Evolutionary conservation across 2,329 filamentous ascomycete genomes (phyloP).

Genomic region (Sarocladium brachiariae): DNA sequence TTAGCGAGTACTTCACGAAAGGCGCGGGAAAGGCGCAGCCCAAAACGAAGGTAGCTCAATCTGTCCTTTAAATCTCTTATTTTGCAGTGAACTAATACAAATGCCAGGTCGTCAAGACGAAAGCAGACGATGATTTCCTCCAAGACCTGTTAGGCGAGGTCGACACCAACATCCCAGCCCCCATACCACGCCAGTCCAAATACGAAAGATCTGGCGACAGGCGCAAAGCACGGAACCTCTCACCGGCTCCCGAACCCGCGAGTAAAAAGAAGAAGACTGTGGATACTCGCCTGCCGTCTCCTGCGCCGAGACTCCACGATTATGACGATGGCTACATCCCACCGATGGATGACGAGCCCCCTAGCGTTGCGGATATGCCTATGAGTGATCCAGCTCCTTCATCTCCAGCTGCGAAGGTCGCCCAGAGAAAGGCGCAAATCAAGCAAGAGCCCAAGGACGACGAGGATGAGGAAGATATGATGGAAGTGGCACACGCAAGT

Average conservation of each 20-base stretch:
- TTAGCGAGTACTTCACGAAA: slow-evolving; percentile 89
- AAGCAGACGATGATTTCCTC: slow-evolving; percentile 86
- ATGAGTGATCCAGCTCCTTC: slow-evolving; percentile 85
- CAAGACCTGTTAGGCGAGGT: slow-evolving; percentile 79
- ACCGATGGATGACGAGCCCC: slow-evolving; percentile 44
- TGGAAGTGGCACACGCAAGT: slow-evolving; percentile 76
- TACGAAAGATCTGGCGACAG: slow-evolving; percentile 67
- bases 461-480: slow-evolving; percentile 71
- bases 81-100: slow-evolving; percentile 10
- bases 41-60: slow-evolving; percentile 50
- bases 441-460: slow-evolving; percentile 50
- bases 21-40: slow-evolving; percentile 58
- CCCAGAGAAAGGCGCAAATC: slow-evolving; percentile 59
- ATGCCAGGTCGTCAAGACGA: slow-evolving; percentile 63
- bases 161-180: slow-evolving; percentile 60
- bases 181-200: slow-evolving; percentile 50
- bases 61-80: neutral
- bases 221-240: slow-evolving; percentile 72
- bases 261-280: slow-evolving; percentile 52
- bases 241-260: slow-evolving; percentile 55
- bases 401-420: slow-evolving; percentile 74
- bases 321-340: slow-evolving; percentile 53
- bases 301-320: slow-evolving; percentile 39
- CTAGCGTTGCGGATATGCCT: slow-evolving; percentile 41
- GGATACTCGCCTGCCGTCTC: slow-evolving; percentile 41